Conservation (phyloP, 2,329 filamentous ascomycete species). For the Trichophyton simii region DNA sequence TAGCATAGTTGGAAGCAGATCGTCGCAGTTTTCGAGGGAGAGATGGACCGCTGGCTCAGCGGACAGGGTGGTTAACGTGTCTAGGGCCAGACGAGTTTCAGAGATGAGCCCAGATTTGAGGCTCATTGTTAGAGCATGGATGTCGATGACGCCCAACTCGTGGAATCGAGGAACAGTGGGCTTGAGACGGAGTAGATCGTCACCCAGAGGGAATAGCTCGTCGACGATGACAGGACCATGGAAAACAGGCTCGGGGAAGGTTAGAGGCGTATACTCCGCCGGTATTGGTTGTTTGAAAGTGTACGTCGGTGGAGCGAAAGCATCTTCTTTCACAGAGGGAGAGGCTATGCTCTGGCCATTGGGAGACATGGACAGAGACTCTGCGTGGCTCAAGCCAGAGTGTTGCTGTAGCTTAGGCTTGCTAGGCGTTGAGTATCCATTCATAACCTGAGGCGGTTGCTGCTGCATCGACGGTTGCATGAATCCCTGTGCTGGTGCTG, state of each 20-base stretch:
- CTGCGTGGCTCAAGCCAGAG: slow-evolving; percentile 18
- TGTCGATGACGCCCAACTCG: slow-evolving; percentile 79
- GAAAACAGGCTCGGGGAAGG: slow-evolving; percentile 39
- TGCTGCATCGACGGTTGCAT: slow-evolving; percentile 2
- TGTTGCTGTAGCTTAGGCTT: slow-evolving; percentile 13
- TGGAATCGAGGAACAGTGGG: slow-evolving; percentile 61
- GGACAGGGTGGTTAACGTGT: slow-evolving; percentile 64
- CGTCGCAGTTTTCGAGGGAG: slow-evolving; percentile 64
- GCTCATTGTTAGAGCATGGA: slow-evolving; percentile 77
- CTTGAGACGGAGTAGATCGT: slow-evolving; percentile 54
- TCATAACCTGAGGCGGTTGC: slow-evolving; percentile 7
- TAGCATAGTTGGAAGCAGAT: slow-evolving; percentile 73
- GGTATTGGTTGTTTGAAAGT: slow-evolving; percentile 14
- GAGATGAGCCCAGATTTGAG: slow-evolving; percentile 79
- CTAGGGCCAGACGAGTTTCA: slow-evolving; percentile 80
- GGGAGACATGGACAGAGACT: slow-evolving; percentile 17
- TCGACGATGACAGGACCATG: slow-evolving; percentile 63
- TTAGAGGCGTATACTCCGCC: slow-evolving; percentile 36
- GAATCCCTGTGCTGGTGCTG: not conserved
- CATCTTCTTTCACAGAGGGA: slow-evolving; percentile 14
- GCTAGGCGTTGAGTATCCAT: not conserved
- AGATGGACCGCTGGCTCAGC: slow-evolving; percentile 51
- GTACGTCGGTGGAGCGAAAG: slow-evolving; percentile 3
- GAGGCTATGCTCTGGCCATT: slow-evolving; percentile 14
- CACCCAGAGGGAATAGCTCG: slow-evolving; percentile 51